These are phyloP conservation scores for Spencermartinsiella europaea DNA, from an alignment of 805 yeast genomes.

Conservation along the genomic window DNA sequence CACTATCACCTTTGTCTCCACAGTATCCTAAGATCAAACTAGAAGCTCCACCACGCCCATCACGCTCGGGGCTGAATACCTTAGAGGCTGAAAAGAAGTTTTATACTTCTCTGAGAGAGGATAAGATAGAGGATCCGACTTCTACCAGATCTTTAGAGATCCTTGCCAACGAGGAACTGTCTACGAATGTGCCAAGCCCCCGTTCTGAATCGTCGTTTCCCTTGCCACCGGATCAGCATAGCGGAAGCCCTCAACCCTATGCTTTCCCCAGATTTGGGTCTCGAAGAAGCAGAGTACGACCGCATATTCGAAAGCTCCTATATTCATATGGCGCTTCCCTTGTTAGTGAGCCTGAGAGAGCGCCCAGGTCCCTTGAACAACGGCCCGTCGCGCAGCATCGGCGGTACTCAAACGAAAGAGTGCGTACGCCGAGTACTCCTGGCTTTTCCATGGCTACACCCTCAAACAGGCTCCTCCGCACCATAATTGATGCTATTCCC, in stretches of 20 bases:
- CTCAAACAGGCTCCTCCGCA: conserved; percentile 22
- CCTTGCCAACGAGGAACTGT: conserved; percentile 3
- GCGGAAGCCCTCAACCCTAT: neutral
- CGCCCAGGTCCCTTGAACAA: conserved; percentile 4
- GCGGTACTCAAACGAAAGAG: neutral
- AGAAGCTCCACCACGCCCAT: neutral
- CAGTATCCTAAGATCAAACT: conserved; percentile 1
- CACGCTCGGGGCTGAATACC: conserved; percentile 4
- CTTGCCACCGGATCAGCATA: neutral
- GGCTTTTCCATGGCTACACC: conserved; percentile 14
- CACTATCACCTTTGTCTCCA: neutral
- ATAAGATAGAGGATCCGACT: conserved; percentile 4
- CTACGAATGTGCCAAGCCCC: neutral
- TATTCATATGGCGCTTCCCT: conserved; percentile 15
- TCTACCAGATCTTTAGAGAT: conserved; percentile 5
- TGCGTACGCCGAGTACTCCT: neutral
- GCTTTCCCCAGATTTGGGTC: neutral
- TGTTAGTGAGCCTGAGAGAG: conserved; percentile 10
- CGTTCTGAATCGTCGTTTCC: neutral
- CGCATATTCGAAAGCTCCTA: conserved; percentile 7
- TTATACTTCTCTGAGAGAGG: conserved; percentile 14
- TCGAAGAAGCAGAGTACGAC: conserved; percentile 1
- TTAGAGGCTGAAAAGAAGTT: conserved; percentile 5
- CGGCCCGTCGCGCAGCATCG: neutral
- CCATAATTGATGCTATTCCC: conserved; percentile 32